Conservation (phyloP, 2,329 filamentous ascomycete genomes). For the Arthrobotrys sinensis region DNA sequence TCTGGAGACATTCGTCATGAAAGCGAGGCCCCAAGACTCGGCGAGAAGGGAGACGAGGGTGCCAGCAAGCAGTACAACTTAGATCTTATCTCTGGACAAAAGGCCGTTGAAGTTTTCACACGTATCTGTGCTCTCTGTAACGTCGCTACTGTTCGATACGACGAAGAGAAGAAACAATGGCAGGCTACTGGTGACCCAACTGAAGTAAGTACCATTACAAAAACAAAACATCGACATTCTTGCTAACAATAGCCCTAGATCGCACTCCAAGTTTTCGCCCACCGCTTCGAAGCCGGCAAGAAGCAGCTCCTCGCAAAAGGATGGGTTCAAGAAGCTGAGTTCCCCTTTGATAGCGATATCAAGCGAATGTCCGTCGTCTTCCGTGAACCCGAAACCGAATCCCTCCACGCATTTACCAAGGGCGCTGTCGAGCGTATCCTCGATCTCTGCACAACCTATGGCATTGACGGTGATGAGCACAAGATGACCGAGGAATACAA, state of each 20-base stretch:
- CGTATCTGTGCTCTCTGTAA: constrained; percentile 73
- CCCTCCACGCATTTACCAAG: constrained; percentile 71
- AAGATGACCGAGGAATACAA: constrained; percentile 68
- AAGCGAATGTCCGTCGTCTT: constrained; percentile 71
- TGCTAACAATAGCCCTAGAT: constrained; percentile 22
- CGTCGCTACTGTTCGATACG: constrained; percentile 75
- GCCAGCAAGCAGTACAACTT: constrained; percentile 47
- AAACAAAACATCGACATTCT: too few relatives aligned
- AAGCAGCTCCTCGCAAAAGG: constrained; percentile 69
- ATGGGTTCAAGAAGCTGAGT: constrained; percentile 77
- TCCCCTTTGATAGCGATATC: constrained; percentile 81
- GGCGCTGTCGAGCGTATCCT: constrained; percentile 80
- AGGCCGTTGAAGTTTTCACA: constrained; percentile 36
- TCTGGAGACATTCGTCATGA: constrained; percentile 72
- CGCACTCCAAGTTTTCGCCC: constrained; percentile 81
- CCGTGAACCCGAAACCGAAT: constrained; percentile 33
- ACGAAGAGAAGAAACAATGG: constrained; percentile 70
- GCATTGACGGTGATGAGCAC: constrained; percentile 67
- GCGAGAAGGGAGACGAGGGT: constrained; percentile 63
- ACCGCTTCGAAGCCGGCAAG: constrained; percentile 77
- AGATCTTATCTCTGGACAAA: constrained; percentile 47
- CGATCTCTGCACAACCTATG: constrained; percentile 74
- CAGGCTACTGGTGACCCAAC: constrained; percentile 76
- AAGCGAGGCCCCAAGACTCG: constrained; percentile 68
- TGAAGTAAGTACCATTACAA: constrained; percentile 68